Percentiles rank a stretch among this genome's conserved stretches.
These are phyloP conservation scores for Hemileccinum rubropunctum DNA, from an alignment of 768 basidiomycete species.

Conservation along the genomic window DNA sequence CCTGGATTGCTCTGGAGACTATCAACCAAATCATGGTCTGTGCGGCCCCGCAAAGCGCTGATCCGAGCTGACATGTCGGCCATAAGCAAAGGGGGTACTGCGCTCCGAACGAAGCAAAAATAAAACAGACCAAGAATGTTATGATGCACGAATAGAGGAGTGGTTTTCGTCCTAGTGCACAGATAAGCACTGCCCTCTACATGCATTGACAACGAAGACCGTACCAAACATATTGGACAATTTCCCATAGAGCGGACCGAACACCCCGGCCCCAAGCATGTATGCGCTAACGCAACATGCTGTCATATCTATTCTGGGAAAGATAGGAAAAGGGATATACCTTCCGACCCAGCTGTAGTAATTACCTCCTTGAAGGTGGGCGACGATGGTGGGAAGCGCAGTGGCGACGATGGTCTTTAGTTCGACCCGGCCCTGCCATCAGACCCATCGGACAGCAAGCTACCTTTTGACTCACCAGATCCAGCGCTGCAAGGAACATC, in stretches of 20 bases:
- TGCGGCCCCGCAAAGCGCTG: conserved; percentile 78
- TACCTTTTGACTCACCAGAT: conserved; percentile 40
- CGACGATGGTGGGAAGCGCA: conserved; percentile 68
- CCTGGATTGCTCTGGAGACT: conserved; percentile 73
- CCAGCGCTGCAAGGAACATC: conserved; percentile 43
- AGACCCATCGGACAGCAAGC: neutral
- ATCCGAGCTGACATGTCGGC: conserved; percentile 53
- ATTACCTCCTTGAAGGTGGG: conserved; percentile 56
- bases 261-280: conserved; percentile 63
- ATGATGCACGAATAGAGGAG: conserved; percentile 61
- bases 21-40: conserved; percentile 79
- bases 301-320: neutral
- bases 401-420: conserved; percentile 62
- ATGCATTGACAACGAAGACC: neutral
- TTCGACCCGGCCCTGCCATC: too few species aligned
- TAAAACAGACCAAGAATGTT: conserved; percentile 56
- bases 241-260: too few species aligned
- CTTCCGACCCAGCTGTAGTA: conserved; percentile 73
- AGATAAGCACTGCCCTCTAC: too few species aligned
- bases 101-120: too few species aligned
- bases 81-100: neutral
- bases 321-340: conserved; percentile 31
- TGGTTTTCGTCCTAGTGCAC: conserved; percentile 54
- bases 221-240: conserved; percentile 54
- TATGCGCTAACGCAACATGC: conserved; percentile 55